phyloP scores from a whole-genome alignment of 495 filamentous ascomycete genomes.

The Neurospora cerealis region DNA sequence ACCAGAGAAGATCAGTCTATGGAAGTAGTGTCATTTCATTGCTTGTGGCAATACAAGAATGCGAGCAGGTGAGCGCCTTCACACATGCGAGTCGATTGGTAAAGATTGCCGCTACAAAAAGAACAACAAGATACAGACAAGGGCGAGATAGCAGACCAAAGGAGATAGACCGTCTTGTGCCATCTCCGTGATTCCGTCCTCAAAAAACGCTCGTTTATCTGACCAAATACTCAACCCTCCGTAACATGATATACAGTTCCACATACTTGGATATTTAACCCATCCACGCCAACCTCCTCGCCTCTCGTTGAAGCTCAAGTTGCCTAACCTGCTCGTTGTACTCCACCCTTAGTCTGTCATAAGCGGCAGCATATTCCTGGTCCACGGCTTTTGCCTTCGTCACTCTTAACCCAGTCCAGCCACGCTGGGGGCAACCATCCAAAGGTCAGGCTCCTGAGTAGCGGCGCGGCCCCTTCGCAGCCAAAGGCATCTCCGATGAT shows the following conservation, averaged over 20 bases:
- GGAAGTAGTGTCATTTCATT: too few species aligned
- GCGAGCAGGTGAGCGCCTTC: too few species aligned
- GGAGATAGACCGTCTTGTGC: not conserved
- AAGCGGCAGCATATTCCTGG: not conserved
- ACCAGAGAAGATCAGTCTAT: too few species aligned
- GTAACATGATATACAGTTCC: not conserved
- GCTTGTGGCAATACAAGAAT: too few species aligned
- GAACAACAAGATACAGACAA: too few species aligned
- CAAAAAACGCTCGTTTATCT: not conserved
- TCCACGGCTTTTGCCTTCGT: not conserved
- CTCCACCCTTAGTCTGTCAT: not conserved
- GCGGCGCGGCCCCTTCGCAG: not conserved
- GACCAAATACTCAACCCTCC: not conserved
- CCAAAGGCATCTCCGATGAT: not conserved
- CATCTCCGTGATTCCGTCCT: not conserved
- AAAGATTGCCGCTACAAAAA: too few species aligned
- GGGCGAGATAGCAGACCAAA: too few species aligned
- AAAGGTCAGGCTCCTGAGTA: not conserved
- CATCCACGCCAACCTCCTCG: not conserved
- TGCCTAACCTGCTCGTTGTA: not conserved
- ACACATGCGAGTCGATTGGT: too few species aligned
- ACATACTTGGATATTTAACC: not conserved
- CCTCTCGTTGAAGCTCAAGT: not conserved
- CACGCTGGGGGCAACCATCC: not conserved
- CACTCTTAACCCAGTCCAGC: not conserved